Evolutionary conservation across 2,329 filamentous ascomycete genomes (phyloP).

Genomic region (Paracorniculantispora psalliotae): DNA sequence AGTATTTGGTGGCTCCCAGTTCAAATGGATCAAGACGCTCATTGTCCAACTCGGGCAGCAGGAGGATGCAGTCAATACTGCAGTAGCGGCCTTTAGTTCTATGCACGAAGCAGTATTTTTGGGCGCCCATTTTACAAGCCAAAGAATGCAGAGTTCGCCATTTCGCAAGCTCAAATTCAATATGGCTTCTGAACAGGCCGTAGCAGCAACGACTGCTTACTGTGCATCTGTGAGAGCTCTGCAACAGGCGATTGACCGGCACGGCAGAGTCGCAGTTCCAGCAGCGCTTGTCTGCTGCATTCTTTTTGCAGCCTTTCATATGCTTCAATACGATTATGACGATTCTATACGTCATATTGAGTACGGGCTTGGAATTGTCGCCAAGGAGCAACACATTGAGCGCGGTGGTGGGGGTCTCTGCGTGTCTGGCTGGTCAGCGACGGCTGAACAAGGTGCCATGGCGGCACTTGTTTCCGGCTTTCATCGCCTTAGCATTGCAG

Average conservation of each 20-base stretch:
- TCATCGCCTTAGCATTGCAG: background rate
- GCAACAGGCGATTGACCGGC: background rate
- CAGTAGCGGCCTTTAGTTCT: background rate
- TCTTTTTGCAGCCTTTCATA: background rate
- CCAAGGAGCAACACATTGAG: background rate
- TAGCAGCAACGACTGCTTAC: background rate
- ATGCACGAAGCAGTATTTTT: background rate
- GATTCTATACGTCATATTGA: background rate
- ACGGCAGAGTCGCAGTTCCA: background rate
- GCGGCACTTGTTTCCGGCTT: background rate
- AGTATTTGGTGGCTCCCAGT: background rate
- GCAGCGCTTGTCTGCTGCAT: background rate
- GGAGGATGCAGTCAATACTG: background rate
- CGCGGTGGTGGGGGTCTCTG: background rate
- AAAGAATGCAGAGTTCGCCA: background rate
- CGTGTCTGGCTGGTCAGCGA: background rate
- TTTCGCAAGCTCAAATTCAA: background rate
- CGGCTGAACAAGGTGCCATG: background rate
- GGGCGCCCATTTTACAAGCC: background rate
- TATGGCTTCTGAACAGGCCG: background rate
- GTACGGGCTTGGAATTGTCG: conserved; percentile 66
- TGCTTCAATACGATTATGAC: background rate
- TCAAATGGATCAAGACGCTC: background rate
- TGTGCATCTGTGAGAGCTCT: background rate
- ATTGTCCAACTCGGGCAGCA: background rate